Evolutionary conservation across 768 basidiomycete species (phyloP), one percentile per base, ranked within the genome.

Genomic region (Psilocybe subaeruginosa): DNA sequence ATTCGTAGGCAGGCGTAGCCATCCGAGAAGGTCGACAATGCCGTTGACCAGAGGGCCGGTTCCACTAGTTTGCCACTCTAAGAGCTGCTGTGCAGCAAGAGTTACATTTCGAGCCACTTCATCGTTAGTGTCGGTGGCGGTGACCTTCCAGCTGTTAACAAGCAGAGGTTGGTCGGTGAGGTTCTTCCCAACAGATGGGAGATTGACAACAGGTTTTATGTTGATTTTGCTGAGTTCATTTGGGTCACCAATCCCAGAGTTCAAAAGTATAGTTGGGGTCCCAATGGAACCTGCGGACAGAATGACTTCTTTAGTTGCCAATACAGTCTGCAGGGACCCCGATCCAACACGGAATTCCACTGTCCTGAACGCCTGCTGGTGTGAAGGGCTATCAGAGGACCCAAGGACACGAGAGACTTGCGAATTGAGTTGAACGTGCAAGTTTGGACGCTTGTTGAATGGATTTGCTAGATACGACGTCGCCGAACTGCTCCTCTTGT

Each of bases 171-270:
- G 78, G 46, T 79, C 76, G 7, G 69, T 61, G 19, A 78, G 63
- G 50, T 77, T 76, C 53, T 71, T 64, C 12, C 78, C 78, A 30
- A 80, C 78, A 23, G 70, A 67, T 3, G 77, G 77, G 8, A 74
- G 62, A 59, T 76, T 45, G 35, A 74, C 63, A 12, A 75, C 59
- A 12, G 74, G 53, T 8, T 62, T 51, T 43, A 78, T 69, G 2
- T 72, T 71, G 9, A 72, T 45, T 12, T 55, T 46, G 11, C 51
- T 30, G 6, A 78, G 69, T 5, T 69, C 63, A 1, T 60, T 54
- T 11, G 63, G 58, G 54, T 73, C 66, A n/a, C 77, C 78, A 30
- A 79, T 77, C 14, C 76, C 77, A 27, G 76, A 74, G 51, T 64
- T 57, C 27, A 62, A 50, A 2, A 77, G 67, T 17, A 78, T 70